These are phyloP conservation scores for Lipomyces lipofer DNA, from an alignment of 805 yeast genomes.

Conservation along the genomic window DNA sequence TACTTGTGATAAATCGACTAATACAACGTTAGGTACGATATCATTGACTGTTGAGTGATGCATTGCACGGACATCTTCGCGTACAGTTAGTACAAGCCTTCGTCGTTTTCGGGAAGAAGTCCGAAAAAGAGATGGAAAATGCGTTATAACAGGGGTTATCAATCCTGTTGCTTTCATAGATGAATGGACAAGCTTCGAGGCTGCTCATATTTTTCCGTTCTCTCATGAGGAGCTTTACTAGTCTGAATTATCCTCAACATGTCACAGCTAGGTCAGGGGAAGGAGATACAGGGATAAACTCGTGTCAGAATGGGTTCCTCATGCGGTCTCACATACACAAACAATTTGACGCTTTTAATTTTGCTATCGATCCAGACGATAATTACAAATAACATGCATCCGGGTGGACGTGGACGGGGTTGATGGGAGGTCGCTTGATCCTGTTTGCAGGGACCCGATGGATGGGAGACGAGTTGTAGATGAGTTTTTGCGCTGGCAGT, in stretches of 20 bases:
- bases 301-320: too few species aligned
- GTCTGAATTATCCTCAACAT: too few species aligned
- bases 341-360: too few species aligned
- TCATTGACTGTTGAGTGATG: neutral
- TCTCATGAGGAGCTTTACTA: too few species aligned
- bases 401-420: neutral
- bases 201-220: too few species aligned
- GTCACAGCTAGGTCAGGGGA: too few species aligned
- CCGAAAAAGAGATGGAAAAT: neutral
- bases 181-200: too few species aligned
- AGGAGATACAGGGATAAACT: too few species aligned
- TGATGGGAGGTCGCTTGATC: neutral
- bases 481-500: neutral
- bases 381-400: neutral
- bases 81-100: neutral
- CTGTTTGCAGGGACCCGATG: neutral
- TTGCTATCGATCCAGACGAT: too few species aligned
- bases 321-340: too few species aligned
- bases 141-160: neutral
- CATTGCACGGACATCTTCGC: neutral
- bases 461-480: neutral
- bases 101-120: neutral
- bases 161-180: too few species aligned
- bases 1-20: neutral
- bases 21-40: neutral